Percentiles rank a stretch among this genome's conserved stretches.
These are phyloP conservation scores for Yamadazyma taylorii DNA, from an alignment of 1,139 yeast species.

Conservation along the genomic window DNA sequence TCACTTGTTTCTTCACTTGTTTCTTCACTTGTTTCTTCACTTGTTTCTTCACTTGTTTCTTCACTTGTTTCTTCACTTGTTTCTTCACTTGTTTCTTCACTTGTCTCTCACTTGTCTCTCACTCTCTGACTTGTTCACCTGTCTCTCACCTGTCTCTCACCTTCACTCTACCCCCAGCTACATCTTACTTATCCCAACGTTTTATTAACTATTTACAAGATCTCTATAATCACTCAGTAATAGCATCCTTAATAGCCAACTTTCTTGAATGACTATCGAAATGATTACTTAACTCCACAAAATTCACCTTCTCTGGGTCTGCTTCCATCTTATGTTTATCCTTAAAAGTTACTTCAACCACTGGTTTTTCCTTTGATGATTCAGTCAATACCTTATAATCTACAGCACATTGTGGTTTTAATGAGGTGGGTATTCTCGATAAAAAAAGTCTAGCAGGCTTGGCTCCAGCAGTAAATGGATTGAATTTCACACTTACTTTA, in stretches of 20 bases:
- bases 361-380: slow-evolving; percentile 49
- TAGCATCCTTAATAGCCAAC: slow-evolving; percentile 65
- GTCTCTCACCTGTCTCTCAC: background rate
- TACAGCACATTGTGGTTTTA: slow-evolving; percentile 51
- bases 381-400: slow-evolving; percentile 55
- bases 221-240: slow-evolving; percentile 21
- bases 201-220: slow-evolving; percentile 2
- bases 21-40: no score
- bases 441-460: slow-evolving; percentile 80
- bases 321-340: slow-evolving; percentile 73
- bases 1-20: no score
- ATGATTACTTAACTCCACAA: slow-evolving; percentile 54
- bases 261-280: slow-evolving; percentile 74
- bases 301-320: slow-evolving; percentile 58
- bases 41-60: background rate
- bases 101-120: background rate
- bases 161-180: background rate
- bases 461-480: slow-evolving; percentile 75
- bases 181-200: background rate
- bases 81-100: background rate
- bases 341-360: slow-evolving; percentile 73
- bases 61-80: slow-evolving; percentile 1
- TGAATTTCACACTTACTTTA: slow-evolving; percentile 73
- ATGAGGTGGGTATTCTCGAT: slow-evolving; percentile 73
- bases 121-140: background rate